phyloP scores from a whole-genome alignment of 2,329 filamentous ascomycete species.

The Xylogone sp. region DNA sequence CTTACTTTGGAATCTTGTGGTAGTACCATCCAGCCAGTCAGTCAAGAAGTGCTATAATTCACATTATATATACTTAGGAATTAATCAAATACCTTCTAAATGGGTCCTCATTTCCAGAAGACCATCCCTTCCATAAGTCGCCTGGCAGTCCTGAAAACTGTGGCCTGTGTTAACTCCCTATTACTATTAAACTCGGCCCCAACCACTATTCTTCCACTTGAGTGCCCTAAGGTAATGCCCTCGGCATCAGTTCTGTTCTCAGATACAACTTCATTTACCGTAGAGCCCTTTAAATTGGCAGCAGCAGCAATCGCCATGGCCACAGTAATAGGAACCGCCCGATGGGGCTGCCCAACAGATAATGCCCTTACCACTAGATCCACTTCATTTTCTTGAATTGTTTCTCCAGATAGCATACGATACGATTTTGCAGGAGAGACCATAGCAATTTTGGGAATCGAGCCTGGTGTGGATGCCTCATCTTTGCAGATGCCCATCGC shows the following conservation, averaged over 20 bases:
- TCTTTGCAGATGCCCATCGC: constrained; percentile 55
- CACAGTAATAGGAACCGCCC: constrained; percentile 52
- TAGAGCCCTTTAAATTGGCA: constrained; percentile 38
- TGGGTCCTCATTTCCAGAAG: constrained; percentile 31
- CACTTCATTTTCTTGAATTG: constrained; percentile 24
- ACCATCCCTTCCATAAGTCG: constrained; percentile 43
- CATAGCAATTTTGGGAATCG: constrained; percentile 62
- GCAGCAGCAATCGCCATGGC: constrained; percentile 45
- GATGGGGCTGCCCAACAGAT: constrained; percentile 53
- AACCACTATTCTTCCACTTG: constrained; percentile 41
- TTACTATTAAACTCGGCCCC: constrained; percentile 33
- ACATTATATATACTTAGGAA: too few relatives aligned
- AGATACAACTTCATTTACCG: constrained; percentile 29
- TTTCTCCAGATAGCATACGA: constrained; percentile 33
- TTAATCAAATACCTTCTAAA: background rate
- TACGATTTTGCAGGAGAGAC: constrained; percentile 39
- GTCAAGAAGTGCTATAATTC: too few relatives aligned
- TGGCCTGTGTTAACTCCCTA: constrained; percentile 33
- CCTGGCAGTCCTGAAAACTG: constrained; percentile 43
- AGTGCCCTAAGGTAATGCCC: constrained; percentile 39
- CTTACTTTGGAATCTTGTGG: too few relatives aligned
- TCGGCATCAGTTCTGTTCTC: constrained; percentile 21
- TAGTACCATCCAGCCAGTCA: too few relatives aligned
- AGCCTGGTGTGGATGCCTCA: constrained; percentile 42
- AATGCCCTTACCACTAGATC: constrained; percentile 44